Evolutionary conservation across 495 filamentous ascomycete species (phyloP).

Genomic region (Neurospora tetrasperma): DNA sequence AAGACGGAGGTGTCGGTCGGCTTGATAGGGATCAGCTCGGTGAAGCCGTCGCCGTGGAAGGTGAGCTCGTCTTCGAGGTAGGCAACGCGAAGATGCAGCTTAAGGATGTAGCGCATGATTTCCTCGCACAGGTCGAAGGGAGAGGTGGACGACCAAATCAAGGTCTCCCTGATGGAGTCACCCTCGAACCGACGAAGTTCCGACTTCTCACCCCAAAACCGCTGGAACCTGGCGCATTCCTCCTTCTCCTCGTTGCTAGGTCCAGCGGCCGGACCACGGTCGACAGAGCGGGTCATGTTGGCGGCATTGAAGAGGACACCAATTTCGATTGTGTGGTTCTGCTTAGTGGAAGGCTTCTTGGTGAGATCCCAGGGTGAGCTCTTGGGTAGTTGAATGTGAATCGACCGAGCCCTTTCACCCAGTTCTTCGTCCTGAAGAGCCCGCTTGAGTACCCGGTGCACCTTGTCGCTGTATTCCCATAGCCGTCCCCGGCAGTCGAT

Average conservation of each 20-base stretch:
- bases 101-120: conserved; percentile 64
- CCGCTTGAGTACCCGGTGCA: conserved; percentile 52
- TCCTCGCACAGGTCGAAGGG: conserved; percentile 59
- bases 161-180: conserved; percentile 62
- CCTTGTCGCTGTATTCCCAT: conserved; percentile 31
- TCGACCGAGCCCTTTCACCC: conserved; percentile 58
- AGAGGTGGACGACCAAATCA: conserved; percentile 66
- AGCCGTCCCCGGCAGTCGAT: conserved; percentile 23
- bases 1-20: conserved; percentile 42
- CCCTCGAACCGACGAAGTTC: conserved; percentile 67
- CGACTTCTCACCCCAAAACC: conserved; percentile 67
- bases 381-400: conserved; percentile 44
- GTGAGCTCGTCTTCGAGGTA: conserved; percentile 34
- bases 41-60: conserved; percentile 54
- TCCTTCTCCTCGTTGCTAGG: conserved; percentile 56
- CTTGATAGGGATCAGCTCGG: conserved; percentile 42
- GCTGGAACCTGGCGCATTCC: conserved; percentile 54
- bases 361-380: conserved; percentile 31
- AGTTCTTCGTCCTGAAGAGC: conserved; percentile 42
- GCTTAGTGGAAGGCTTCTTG: conserved; percentile 12
- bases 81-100: conserved; percentile 46
- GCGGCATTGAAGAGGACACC: conserved; percentile 62
- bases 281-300: conserved; percentile 62
- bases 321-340: conserved; percentile 37
- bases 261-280: conserved; percentile 65